A percentile compares a stretch with the other conserved stretches of the same genome.
These are phyloP conservation scores for Geranomyces michiganensis DNA, from an alignment of 192 early-diverging fungal species.

Conservation along the genomic window DNA sequence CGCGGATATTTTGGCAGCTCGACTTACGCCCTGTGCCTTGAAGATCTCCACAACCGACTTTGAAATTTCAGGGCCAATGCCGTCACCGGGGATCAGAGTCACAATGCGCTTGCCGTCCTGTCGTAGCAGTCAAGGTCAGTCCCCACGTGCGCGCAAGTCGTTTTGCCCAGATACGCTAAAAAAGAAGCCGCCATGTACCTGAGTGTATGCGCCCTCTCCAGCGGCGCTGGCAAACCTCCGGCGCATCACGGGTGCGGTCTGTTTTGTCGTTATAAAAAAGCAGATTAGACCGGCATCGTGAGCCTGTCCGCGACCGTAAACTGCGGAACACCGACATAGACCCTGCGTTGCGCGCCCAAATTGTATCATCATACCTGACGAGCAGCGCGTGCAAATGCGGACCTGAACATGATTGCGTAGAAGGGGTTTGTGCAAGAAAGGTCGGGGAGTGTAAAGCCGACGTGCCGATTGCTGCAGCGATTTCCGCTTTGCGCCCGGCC, in stretches of 20 bases:
- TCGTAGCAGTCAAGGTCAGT: not conserved
- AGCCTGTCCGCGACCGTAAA: not conserved
- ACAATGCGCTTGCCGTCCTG: conserved; percentile 66
- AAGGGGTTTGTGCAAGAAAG: no score
- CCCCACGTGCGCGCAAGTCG: not conserved
- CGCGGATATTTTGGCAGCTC: not conserved
- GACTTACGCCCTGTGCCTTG: conserved; percentile 77
- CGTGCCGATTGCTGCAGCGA: no score
- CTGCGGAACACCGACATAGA: not conserved
- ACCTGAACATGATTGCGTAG: conserved; percentile 21
- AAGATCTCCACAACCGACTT: conserved; percentile 90
- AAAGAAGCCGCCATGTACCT: conserved; percentile 2
- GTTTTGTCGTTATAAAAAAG: not conserved
- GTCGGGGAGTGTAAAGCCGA: no score
- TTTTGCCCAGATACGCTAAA: no score
- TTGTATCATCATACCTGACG: conserved; percentile 21
- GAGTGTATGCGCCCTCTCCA: conserved; percentile 33
- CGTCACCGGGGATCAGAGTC: conserved; percentile 96
- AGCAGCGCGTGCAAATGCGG: conserved; percentile 31
- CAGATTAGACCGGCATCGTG: not conserved
- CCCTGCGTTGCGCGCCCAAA: no score
- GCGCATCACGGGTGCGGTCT: conserved; percentile 5
- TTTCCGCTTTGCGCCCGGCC: no score
- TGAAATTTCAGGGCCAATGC: conserved; percentile 98
- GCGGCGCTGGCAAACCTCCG: conserved; percentile 29